Evolutionary conservation across 2,329 filamentous ascomycete species (phyloP).

Genomic region (Samsoniella hepiali): DNA sequence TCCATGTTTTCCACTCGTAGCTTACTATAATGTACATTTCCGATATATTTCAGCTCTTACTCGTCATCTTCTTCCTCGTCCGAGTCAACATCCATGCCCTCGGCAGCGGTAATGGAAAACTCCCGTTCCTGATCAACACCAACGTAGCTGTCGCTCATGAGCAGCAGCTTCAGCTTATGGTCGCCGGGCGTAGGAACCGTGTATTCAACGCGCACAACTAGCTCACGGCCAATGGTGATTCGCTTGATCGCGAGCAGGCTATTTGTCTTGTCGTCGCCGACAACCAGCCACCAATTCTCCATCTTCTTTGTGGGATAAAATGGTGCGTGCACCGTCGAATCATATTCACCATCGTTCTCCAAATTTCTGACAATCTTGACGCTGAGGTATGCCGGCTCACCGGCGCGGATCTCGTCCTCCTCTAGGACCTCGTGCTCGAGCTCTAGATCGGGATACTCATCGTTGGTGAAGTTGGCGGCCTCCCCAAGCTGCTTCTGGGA

Average conservation of each 20-base stretch:
- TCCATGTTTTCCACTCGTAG: conserved; percentile 3
- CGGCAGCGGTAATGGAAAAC: conserved; percentile 80
- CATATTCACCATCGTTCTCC: conserved; percentile 64
- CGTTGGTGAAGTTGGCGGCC: conserved; percentile 92
- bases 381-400: conserved; percentile 76
- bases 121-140: conserved; percentile 94
- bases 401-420: conserved; percentile 72
- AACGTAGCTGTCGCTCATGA: conserved; percentile 97
- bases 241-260: conserved; percentile 90
- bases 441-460: conserved; percentile 92
- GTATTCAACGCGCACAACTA: conserved; percentile 81
- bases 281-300: conserved; percentile 98
- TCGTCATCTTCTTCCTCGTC: conserved; percentile 54
- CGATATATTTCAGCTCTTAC: conserved; percentile 14
- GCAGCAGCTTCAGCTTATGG: conserved; percentile 83
- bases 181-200: conserved; percentile 80
- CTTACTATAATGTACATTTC: conserved; percentile 19
- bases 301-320: conserved; percentile 91
- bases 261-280: conserved; percentile 87
- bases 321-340: conserved; percentile 85
- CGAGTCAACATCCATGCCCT: conserved; percentile 92
- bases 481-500: conserved; percentile 79
- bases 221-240: conserved; percentile 75
- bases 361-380: conserved; percentile 83
- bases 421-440: conserved; percentile 86